Evolutionary conservation across 441 rosid genomes (phyloP).

Genomic region (Gossypium schwendimanii): DNA sequence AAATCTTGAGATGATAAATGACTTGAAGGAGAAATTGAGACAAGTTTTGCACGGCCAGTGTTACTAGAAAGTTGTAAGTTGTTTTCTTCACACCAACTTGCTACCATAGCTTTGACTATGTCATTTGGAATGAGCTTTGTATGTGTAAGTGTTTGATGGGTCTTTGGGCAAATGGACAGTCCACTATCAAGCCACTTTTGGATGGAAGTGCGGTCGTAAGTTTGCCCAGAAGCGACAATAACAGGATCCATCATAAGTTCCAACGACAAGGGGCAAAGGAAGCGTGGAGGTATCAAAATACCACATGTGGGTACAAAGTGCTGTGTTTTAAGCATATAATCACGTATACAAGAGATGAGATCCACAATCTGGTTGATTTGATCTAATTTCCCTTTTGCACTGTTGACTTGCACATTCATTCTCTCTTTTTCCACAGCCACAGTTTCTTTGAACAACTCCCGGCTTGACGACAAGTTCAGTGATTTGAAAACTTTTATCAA

Average conservation of each 20-base stretch:
- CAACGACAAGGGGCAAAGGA: slow-evolving; percentile 77
- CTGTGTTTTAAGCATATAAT: slow-evolving; percentile 53
- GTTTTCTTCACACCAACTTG: slow-evolving; percentile 72
- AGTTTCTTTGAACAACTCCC: slow-evolving; percentile 69
- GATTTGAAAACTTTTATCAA: slow-evolving; percentile 46
- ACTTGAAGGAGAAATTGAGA: slow-evolving; percentile 30
- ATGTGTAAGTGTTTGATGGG: slow-evolving; percentile 55
- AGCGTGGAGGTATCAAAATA: slow-evolving; percentile 57
- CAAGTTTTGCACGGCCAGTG: slow-evolving; percentile 25
- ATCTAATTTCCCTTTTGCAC: slow-evolving; percentile 30
- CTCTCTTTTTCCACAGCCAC: slow-evolving; percentile 78
- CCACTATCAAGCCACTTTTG: slow-evolving; percentile 85
- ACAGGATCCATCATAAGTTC: slow-evolving; percentile 91
- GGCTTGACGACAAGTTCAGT: slow-evolving; percentile 49
- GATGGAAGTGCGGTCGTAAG: slow-evolving; percentile 77
- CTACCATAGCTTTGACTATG: slow-evolving; percentile 85
- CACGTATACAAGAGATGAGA: slow-evolving; percentile 57
- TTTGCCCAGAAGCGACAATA: slow-evolving; percentile 88
- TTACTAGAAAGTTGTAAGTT: slow-evolving; percentile 32
- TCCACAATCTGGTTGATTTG: slow-evolving; percentile 42
- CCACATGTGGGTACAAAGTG: slow-evolving; percentile 51
- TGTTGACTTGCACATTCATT: slow-evolving; percentile 30
- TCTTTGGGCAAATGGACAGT: slow-evolving; percentile 72
- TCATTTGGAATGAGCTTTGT: slow-evolving; percentile 80
- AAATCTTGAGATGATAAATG: slow-evolving; percentile 41